Percentiles rank a stretch among this genome's conserved stretches.
These are phyloP conservation scores for Fraxinus dipetala DNA, from an alignment of 305 asterid species.

Conservation along the genomic window DNA sequence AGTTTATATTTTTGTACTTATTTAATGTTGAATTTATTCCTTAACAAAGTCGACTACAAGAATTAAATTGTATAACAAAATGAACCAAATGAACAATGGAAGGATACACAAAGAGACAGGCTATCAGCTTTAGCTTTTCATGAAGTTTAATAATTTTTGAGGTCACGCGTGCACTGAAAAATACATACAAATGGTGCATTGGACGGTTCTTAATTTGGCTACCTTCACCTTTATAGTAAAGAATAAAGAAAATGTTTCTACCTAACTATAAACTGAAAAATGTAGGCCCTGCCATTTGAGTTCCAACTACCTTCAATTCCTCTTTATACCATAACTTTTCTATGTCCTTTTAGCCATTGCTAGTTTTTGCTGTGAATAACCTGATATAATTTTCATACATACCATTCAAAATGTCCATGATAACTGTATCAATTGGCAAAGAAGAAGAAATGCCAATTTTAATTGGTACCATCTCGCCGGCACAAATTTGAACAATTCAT, in stretches of 20 bases:
- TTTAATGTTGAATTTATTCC: background rate
- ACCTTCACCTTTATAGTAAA: background rate
- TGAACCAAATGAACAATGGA: background rate
- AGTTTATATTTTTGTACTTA: background rate
- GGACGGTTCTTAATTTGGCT: conserved; percentile 28
- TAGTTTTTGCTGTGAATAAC: background rate
- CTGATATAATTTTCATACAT: background rate
- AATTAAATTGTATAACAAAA: background rate
- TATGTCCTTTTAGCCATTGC: background rate
- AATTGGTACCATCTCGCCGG: background rate
- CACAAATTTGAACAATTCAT: background rate
- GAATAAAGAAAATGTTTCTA: background rate
- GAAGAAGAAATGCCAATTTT: background rate
- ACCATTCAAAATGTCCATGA: background rate
- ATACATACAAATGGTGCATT: background rate
- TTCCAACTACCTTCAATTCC: conserved; percentile 2
- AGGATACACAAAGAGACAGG: background rate
- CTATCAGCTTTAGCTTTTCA: conserved; percentile 16
- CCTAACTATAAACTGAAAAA: conserved; percentile 16
- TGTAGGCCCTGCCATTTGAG: conserved; percentile 16
- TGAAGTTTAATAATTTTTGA: background rate
- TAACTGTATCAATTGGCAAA: background rate
- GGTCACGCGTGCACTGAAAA: conserved; percentile 28
- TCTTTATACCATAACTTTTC: background rate
- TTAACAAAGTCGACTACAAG: background rate